Conservation (phyloP, 257 asterid genomes). For the Voacanga thouarsii region DNA sequence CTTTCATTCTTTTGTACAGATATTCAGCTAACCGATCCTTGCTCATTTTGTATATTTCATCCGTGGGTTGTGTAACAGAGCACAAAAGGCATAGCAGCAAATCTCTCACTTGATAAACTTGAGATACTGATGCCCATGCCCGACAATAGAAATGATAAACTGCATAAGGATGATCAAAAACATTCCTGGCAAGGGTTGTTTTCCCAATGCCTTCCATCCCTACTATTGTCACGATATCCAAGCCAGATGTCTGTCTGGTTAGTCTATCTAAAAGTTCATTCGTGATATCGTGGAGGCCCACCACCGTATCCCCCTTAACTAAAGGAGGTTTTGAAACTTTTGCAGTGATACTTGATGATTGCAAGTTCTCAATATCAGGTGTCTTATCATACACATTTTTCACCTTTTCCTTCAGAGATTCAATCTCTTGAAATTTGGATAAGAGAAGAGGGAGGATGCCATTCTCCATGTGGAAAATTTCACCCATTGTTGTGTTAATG, state of each 20-base stretch:
- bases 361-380: no score
- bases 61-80: not conserved
- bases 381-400: no score
- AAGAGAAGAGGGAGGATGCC: no score
- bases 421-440: no score
- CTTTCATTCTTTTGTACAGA: conserved; percentile 11
- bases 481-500: no score
- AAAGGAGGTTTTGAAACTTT: no score
- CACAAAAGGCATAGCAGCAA: not conserved
- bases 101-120: not conserved
- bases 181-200: conserved; percentile 4
- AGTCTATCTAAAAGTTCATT: not conserved
- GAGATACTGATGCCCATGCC: conserved; percentile 14
- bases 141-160: conserved; percentile 2
- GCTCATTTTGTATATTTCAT: not conserved
- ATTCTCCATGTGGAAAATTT: no score
- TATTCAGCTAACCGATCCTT: not conserved
- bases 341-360: no score
- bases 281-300: not conserved
- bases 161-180: not conserved
- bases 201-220: conserved; percentile 12
- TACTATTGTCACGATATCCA: not conserved
- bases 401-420: no score
- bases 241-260: not conserved
- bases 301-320: not conserved